Conservation (phyloP, 306 rosid genomes). For the Sophora flavescens region DNA sequence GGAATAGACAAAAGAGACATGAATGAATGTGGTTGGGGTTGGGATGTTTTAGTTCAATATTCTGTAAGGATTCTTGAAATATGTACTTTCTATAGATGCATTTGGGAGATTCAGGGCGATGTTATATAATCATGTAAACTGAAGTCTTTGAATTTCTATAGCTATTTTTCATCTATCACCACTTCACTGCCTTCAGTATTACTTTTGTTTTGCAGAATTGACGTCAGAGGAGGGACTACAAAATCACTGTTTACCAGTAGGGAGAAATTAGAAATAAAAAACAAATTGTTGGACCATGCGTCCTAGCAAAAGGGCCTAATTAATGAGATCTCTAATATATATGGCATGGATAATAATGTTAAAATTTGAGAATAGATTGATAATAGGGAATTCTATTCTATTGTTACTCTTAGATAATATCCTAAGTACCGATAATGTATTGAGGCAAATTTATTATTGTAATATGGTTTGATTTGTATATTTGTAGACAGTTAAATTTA, state of each 20-base stretch:
- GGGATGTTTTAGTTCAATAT: slow-evolving; percentile 24
- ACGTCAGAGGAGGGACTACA: neutral
- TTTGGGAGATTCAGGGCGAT: slow-evolving; percentile 5
- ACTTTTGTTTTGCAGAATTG: neutral
- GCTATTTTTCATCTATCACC: slow-evolving; percentile 15
- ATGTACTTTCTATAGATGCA: slow-evolving; percentile 20
- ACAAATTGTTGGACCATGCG: too few species aligned
- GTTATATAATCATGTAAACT: slow-evolving; percentile 18
- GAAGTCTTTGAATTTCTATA: slow-evolving; percentile 4
- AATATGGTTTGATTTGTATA: too few species aligned
- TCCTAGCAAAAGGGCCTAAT: too few species aligned
- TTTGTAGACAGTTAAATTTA: too few species aligned
- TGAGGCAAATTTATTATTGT: too few species aligned
- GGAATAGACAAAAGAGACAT: slow-evolving; percentile 4
- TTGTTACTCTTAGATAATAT: too few species aligned
- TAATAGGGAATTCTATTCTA: too few species aligned
- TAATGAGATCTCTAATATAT: too few species aligned
- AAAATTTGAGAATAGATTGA: too few species aligned
- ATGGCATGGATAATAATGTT: too few species aligned
- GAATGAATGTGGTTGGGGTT: neutral
- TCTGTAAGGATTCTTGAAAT: slow-evolving; percentile 29
- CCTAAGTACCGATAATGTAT: too few species aligned
- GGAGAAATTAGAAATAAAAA: too few species aligned
- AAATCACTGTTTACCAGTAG: neutral
- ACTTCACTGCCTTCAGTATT: neutral